A percentile compares a stretch with the other conserved stretches of the same genome.
Conservation (phyloP, 441 rosid species). For the Euphorbia schlechtendalii region DNA sequence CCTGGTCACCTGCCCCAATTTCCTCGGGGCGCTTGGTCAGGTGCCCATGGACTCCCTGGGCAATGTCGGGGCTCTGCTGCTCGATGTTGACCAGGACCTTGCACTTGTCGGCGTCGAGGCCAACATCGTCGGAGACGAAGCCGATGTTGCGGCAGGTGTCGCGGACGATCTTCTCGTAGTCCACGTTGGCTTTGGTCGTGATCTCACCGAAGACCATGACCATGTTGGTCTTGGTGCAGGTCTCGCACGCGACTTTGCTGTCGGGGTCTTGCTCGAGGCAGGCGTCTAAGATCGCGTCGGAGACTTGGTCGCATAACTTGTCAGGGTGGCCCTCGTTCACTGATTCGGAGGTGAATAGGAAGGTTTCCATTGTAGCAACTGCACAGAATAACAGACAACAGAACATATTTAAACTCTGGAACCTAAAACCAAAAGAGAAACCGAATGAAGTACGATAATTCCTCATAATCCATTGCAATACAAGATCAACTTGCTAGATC, state of each 20-base stretch:
- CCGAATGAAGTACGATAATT: neutral
- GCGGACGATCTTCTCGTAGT: conserved; percentile 55
- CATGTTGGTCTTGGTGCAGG: conserved; percentile 60
- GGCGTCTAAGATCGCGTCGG: conserved; percentile 54
- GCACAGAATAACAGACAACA: neutral
- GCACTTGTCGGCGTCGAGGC: too few species aligned
- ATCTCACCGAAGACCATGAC: too few species aligned
- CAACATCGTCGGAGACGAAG: conserved; percentile 50
- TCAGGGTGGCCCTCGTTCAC: conserved; percentile 64
- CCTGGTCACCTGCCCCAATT: conserved; percentile 64
- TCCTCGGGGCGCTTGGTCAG: too few species aligned
- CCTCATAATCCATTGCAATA: neutral
- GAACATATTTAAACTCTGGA: neutral
- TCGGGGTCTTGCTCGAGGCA: conserved; percentile 59
- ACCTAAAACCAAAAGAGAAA: neutral
- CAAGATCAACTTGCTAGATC: too few species aligned
- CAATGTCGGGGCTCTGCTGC: too few species aligned
- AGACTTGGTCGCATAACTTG: conserved; percentile 59
- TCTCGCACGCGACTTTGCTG: conserved; percentile 59
- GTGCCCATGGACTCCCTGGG: too few species aligned
- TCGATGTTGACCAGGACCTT: too few species aligned
- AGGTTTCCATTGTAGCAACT: conserved; percentile 40
- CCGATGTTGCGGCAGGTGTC: conserved; percentile 46
- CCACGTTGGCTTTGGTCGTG: conserved; percentile 52
- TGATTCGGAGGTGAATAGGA: conserved; percentile 57